Conservation (phyloP, 1,139 yeast species). For the Hansenula lynferdii region DNA sequence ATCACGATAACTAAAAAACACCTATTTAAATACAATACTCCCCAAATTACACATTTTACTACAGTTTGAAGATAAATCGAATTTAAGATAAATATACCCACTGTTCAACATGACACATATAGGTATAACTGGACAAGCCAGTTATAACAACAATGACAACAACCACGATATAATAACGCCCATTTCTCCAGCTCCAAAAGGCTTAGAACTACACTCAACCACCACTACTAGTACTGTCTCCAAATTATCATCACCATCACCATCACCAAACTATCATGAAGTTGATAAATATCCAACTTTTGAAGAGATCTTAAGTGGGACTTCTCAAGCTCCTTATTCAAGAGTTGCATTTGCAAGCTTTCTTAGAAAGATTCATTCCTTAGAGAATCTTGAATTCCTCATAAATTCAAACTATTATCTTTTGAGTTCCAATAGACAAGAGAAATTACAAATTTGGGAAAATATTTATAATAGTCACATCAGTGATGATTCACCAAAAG, state of each 20-base stretch:
- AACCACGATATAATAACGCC: conserved; percentile 2
- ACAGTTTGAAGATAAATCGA: no score
- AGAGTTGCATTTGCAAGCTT: conserved; percentile 20
- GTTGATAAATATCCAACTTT: conserved; percentile 7
- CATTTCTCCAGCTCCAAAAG: conserved; percentile 1
- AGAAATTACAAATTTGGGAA: conserved; percentile 15
- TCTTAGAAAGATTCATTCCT: conserved; percentile 18
- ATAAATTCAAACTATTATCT: conserved; percentile 15
- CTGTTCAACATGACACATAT: neutral
- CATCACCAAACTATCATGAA: conserved; percentile 9
- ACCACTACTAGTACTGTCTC: no score
- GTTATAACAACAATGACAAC: neutral
- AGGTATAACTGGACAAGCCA: neutral
- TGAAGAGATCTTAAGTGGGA: conserved; percentile 17
- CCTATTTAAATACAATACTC: neutral
- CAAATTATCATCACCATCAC: conserved; percentile 3
- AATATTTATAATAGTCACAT: conserved; percentile 17
- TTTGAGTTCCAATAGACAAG: conserved; percentile 2
- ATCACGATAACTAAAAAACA: no score
- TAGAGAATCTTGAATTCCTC: conserved; percentile 22
- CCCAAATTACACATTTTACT: no score
- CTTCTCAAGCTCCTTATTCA: conserved; percentile 20
- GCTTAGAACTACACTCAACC: neutral
- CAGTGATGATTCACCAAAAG: conserved; percentile 20
- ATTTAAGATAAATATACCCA: neutral